A percentile compares a stretch with the other conserved stretches of the same genome.
These are phyloP conservation scores for Periconia sp. DNA, from an alignment of 2,329 filamentous ascomycete genomes.

Conservation along the genomic window DNA sequence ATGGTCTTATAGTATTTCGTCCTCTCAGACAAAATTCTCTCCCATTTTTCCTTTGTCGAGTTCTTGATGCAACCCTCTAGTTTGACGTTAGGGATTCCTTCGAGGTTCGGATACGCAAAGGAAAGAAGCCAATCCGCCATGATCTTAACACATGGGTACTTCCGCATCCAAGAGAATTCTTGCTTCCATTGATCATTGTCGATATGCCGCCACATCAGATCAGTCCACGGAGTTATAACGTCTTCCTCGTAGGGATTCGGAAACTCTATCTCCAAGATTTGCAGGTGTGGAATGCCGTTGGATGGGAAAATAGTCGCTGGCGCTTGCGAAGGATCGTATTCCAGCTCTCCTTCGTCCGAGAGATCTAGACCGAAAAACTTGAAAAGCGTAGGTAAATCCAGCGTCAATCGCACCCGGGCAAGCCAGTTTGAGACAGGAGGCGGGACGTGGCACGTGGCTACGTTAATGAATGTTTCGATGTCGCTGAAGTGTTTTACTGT, in stretches of 20 bases:
- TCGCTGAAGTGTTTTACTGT: constrained; percentile 1
- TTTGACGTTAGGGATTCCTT: constrained; percentile 6
- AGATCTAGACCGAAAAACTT: not conserved
- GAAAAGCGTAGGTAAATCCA: constrained; percentile 4
- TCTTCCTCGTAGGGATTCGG: not conserved
- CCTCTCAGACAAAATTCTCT: not conserved
- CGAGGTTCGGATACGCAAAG: constrained; percentile 7
- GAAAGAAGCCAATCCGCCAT: constrained; percentile 9
- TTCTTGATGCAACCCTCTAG: constrained; percentile 10
- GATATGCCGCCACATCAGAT: not conserved
- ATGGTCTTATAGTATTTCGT: not conserved
- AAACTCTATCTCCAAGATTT: not conserved
- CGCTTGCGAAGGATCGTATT: not conserved
- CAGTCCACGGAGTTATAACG: not conserved
- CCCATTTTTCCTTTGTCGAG: constrained; percentile 3
- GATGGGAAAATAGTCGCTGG: not conserved
- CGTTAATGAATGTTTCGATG: not conserved
- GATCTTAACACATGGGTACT: constrained; percentile 1
- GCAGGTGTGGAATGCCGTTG: not conserved
- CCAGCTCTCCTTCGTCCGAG: not conserved
- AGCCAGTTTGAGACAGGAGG: not conserved
- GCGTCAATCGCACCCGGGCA: not conserved
- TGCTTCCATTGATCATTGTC: not conserved
- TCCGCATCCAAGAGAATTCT: not conserved
- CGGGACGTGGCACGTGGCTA: not conserved